A percentile compares a stretch with the other conserved stretches of the same genome.
phyloP scores from a whole-genome alignment of 805 yeast species.

The Saccharomycopsis amapae region DNA sequence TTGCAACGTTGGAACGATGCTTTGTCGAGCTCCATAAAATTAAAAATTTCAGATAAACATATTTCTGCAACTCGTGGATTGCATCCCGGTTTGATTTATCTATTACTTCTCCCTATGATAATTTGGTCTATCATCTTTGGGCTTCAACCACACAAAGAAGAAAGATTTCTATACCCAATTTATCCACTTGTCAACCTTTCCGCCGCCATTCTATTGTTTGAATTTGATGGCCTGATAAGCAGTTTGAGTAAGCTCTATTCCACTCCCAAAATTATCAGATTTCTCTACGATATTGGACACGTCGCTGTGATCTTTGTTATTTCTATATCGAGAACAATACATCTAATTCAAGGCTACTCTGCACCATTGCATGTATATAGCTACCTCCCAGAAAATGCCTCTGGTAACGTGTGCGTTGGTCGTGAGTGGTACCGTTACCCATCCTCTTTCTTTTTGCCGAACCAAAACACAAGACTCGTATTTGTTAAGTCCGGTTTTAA shows the following conservation, averaged over 20 bases:
- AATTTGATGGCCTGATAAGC: conserved; percentile 6
- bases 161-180: conserved; percentile 80
- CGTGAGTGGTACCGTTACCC: conserved; percentile 95
- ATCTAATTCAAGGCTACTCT: conserved; percentile 58
- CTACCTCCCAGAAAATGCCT: conserved; percentile 30
- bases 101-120: conserved; percentile 42
- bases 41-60: neutral
- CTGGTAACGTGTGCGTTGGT: conserved; percentile 72
- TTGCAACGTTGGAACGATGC: conserved; percentile 23
- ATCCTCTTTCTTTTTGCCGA: conserved; percentile 71
- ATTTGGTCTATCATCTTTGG: conserved; percentile 65
- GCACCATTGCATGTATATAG: conserved; percentile 63
- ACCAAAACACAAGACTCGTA: conserved; percentile 47
- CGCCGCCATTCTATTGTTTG: conserved; percentile 39
- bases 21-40: neutral
- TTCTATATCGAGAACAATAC: conserved; percentile 47
- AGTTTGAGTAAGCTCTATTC: neutral
- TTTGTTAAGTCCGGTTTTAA: conserved; percentile 75
- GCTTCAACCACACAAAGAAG: conserved; percentile 87
- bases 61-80: neutral
- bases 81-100: conserved; percentile 18
- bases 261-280: neutral
- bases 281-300: too few relatives aligned
- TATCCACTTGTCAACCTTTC: conserved; percentile 62
- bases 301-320: conserved; percentile 23